phyloP scores from a whole-genome alignment of 2,329 filamentous ascomycete genomes.

The Colletotrichum sp. region DNA sequence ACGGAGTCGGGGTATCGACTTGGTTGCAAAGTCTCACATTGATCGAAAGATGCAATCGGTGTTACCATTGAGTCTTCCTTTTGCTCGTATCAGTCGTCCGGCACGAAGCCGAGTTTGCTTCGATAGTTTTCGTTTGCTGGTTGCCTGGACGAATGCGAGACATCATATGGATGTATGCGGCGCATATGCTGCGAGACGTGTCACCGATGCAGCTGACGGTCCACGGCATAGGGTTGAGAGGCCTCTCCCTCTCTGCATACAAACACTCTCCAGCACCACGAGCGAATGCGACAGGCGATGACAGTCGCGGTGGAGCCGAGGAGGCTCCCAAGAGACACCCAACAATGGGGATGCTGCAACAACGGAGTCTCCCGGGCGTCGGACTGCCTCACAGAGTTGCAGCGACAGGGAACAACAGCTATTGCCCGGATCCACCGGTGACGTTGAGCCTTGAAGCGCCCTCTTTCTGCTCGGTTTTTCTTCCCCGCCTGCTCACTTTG shows the following conservation, averaged over 20 bases:
- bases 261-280: neutral
- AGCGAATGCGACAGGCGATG: neutral
- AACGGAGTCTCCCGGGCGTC: neutral
- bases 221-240: neutral
- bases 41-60: neutral
- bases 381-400: neutral
- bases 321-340: neutral
- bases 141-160: neutral
- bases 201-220: neutral
- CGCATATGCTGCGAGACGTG: neutral
- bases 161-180: neutral
- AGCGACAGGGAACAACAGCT: neutral
- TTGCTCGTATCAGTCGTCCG: neutral
- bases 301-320: neutral
- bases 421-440: neutral
- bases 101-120: neutral
- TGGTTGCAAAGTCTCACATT: neutral
- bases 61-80: neutral
- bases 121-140: neutral
- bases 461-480: neutral
- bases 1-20: neutral
- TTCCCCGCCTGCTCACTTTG: neutral
- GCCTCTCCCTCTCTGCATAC: neutral
- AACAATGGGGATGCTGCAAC: neutral
- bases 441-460: neutral